phyloP scores from a whole-genome alignment of 1,284 basidiomycete species.

The Stygiomarasmius scandens region DNA sequence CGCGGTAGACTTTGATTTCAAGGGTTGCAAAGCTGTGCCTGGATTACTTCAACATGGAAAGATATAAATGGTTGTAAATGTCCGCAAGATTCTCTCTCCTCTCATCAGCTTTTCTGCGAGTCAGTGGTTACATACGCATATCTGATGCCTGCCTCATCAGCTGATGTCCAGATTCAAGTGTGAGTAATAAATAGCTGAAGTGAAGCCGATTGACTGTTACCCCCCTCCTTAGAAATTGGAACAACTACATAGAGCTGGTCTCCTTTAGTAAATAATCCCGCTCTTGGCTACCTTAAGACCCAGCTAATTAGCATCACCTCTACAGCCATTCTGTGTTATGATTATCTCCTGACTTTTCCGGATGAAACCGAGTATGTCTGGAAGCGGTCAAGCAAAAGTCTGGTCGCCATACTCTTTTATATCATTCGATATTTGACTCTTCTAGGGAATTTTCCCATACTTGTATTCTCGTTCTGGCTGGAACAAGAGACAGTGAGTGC shows the following conservation, averaged over 20 bases:
- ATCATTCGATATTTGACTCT: constrained; percentile 41
- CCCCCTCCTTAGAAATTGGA: not conserved
- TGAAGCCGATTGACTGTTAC: not conserved
- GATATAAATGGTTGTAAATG: too few relatives aligned
- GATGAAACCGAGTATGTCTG: constrained; percentile 41
- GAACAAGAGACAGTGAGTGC: not conserved
- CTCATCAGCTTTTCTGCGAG: not conserved
- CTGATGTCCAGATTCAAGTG: not conserved
- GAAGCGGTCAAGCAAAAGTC: constrained; percentile 25
- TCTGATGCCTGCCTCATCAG: not conserved
- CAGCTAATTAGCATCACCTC: not conserved
- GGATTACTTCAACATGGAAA: too few relatives aligned
- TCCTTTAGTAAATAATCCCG: not conserved
- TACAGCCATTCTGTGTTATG: constrained; percentile 41
- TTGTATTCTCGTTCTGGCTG: constrained; percentile 20
- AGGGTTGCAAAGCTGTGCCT: too few relatives aligned
- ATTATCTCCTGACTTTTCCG: constrained; percentile 40
- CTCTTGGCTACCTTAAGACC: not conserved
- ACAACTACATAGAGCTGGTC: not conserved
- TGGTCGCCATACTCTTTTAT: constrained; percentile 36
- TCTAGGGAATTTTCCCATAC: constrained; percentile 32
- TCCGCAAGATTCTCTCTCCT: too few relatives aligned
- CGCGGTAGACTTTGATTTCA: too few relatives aligned
- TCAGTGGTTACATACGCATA: too few relatives aligned
- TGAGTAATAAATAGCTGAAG: not conserved